Percentiles rank a stretch among this genome's conserved stretches.
Conservation (phyloP, 1,139 yeast species). For the Candida frijolesensis region DNA sequence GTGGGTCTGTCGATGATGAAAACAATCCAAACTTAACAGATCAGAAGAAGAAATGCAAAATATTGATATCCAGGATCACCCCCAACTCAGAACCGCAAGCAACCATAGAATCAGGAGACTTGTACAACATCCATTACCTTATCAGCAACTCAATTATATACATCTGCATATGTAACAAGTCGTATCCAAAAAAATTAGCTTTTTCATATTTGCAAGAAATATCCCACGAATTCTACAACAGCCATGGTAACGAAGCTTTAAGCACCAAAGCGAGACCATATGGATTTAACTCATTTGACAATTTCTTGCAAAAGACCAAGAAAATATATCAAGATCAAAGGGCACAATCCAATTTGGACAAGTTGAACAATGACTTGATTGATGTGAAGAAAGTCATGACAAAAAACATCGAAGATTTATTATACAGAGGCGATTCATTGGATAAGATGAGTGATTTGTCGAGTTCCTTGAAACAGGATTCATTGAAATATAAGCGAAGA, state of each 20-base stretch:
- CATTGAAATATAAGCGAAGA: slow-evolving; percentile 83
- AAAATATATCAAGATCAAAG: slow-evolving; percentile 88
- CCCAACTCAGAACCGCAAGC: slow-evolving; percentile 86
- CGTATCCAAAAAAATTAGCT: slow-evolving; percentile 87
- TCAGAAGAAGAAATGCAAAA: slow-evolving; percentile 84
- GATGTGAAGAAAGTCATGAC: slow-evolving; percentile 97
- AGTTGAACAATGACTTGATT: slow-evolving; percentile 80
- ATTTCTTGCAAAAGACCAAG: slow-evolving; percentile 82
- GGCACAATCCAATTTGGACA: slow-evolving; percentile 86
- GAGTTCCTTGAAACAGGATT: slow-evolving; percentile 74
- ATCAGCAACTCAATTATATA: slow-evolving; percentile 67
- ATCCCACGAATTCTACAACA: slow-evolving; percentile 76
- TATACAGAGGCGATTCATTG: slow-evolving; percentile 92
- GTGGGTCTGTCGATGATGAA: slow-evolving; percentile 92
- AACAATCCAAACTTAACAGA: slow-evolving; percentile 55
- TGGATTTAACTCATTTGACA: slow-evolving; percentile 85
- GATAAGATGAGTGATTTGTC: slow-evolving; percentile 93
- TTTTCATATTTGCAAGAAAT: slow-evolving; percentile 85
- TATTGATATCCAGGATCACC: slow-evolving; percentile 73
- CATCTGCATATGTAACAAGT: slow-evolving; percentile 71
- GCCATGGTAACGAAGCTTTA: slow-evolving; percentile 75
- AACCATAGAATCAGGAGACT: slow-evolving; percentile 72
- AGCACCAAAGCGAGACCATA: slow-evolving; percentile 73
- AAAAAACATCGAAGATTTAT: slow-evolving; percentile 89
- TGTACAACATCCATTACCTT: slow-evolving; percentile 74